Evolutionary conservation across 2,329 filamentous ascomycete species (phyloP), one percentile per base, ranked within the genome.

Genomic region (Epichloe uncinata): DNA sequence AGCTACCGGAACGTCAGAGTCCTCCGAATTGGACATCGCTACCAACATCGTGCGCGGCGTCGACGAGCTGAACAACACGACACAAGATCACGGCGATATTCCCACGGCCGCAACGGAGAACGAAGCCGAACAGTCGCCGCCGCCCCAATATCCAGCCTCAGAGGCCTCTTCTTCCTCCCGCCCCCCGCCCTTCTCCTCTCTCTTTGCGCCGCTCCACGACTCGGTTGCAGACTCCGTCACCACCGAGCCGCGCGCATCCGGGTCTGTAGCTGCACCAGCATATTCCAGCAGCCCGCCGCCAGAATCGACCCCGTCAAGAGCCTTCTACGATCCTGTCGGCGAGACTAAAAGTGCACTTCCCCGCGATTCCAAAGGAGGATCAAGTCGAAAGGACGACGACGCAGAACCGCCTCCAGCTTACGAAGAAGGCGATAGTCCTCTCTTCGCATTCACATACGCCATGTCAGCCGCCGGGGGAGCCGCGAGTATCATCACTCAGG

Each of bases 401-500:
- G 79, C 81, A 69, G 93, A 97, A 72, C 91, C 91, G 52, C 93
- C 93, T 53, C 93, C 93, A 52, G 91, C 93, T 51, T 98, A 98
- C 68, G 89, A 87, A 58, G 91, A 97, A 79, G 90, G 91, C 61
- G 85, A 82, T 54, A 96, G 88, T 73, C 93, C 93, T 55, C 81
- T 98, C 66, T 79, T 85, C 53, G 87, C 88, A 51, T 98, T 98
- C 64, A 84, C 85, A 60, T 98, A 94, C 79, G 81, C 95, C 66
- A 98, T 98, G 93, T 90, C 93, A 71, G 87, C 89, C 67, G 90
- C 91, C 71, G 91, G 91, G 76, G 91, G 90, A 73, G 87, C 90
- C 60, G 85, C 90, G 73, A 97, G 93, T 79, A 95, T 98, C 66
- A 95, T 98, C 72, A 98, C 93, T 70, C 93, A 98, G 73, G 93